phyloP scores from a whole-genome alignment of 2,329 filamentous ascomycete species.

The Elsinoe fawcettii region DNA sequence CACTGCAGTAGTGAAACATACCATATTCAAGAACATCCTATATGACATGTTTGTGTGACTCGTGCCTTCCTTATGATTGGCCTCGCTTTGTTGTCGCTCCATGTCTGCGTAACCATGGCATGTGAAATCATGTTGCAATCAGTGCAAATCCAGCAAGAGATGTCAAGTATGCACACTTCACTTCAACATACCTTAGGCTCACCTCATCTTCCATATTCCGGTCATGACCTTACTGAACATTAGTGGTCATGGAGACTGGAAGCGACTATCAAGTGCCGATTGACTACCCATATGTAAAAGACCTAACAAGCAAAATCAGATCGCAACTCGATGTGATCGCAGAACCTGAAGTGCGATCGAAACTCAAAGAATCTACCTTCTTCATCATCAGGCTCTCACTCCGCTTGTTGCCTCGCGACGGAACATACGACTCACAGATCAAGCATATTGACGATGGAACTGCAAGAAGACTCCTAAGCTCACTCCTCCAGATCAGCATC shows the following conservation, averaged over 20 bases:
- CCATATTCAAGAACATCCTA: not conserved
- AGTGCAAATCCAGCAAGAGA: not conserved
- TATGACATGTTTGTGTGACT: not conserved
- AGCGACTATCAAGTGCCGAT: not conserved
- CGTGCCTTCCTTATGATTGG: not conserved
- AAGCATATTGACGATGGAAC: conserved; percentile 4
- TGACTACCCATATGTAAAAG: not conserved
- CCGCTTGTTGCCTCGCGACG: not conserved
- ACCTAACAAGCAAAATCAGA: not conserved
- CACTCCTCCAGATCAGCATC: not conserved
- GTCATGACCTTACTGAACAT: not conserved
- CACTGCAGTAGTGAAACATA: conserved; percentile 4
- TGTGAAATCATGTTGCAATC: not conserved
- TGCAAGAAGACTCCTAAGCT: not conserved
- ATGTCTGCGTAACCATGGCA: not conserved
- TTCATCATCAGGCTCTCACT: not conserved
- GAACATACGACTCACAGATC: not conserved
- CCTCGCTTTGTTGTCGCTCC: not conserved
- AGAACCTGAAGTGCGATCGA: not conserved
- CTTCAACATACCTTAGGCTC: too few relatives aligned
- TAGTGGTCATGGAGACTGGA: not conserved
- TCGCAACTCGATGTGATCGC: conserved; percentile 2
- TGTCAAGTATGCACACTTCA: not conserved
- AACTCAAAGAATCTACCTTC: not conserved
- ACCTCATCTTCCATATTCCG: not conserved